These are phyloP conservation scores for Alternaria arborescens DNA, from an alignment of 2,329 filamentous ascomycete genomes.

Conservation along the genomic window DNA sequence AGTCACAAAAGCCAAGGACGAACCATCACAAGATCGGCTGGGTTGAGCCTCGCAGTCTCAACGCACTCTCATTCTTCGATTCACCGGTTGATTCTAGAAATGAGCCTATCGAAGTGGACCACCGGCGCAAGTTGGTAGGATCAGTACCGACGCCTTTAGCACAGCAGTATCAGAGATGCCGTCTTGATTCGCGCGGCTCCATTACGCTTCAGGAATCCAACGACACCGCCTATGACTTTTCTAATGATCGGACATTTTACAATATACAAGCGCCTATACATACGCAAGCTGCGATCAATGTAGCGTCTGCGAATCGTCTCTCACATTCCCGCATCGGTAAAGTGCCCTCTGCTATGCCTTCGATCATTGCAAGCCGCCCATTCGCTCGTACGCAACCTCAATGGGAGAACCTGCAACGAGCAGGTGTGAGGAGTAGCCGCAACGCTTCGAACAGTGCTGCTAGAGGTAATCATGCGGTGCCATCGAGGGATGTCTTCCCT, in stretches of 20 bases:
- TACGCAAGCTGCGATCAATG: constrained; percentile 11
- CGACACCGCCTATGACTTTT: constrained; percentile 17
- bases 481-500: constrained; percentile 17
- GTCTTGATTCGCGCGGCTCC: constrained; percentile 24
- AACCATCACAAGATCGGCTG: constrained; percentile 17
- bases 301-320: constrained; percentile 13
- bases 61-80: constrained; percentile 50
- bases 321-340: constrained; percentile 18
- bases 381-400: constrained; percentile 23
- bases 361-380: constrained; percentile 20
- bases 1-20: constrained; percentile 28
- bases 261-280: constrained; percentile 9
- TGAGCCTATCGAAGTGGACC: constrained; percentile 20
- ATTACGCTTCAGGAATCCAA: constrained; percentile 19
- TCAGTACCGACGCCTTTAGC: constrained; percentile 3
- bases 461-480: constrained; percentile 3
- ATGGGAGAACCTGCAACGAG: constrained; percentile 26
- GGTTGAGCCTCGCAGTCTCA: constrained; percentile 39
- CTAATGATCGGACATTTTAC: constrained; percentile 7
- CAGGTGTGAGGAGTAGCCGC: constrained; percentile 38
- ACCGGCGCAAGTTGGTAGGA: constrained; percentile 1
- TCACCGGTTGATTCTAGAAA: constrained; percentile 35
- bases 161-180: constrained; percentile 16
- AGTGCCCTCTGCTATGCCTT: constrained; percentile 30
- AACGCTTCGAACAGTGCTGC: constrained; percentile 5